Conservation (phyloP, 1,284 basidiomycete genomes). For the Ustanciosporium gigantosporum region DNA sequence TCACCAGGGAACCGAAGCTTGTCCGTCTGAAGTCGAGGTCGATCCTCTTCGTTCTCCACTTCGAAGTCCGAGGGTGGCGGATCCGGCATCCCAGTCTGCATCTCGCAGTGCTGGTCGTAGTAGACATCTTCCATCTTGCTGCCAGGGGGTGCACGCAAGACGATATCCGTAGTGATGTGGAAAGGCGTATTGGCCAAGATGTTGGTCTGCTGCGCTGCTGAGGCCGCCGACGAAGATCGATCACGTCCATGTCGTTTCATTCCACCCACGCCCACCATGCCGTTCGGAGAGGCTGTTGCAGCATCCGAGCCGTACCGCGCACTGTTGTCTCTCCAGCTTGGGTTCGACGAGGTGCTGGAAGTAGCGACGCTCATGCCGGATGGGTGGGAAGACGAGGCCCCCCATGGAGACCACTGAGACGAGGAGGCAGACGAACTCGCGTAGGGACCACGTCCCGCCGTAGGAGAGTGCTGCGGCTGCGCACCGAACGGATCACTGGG, state of each 20-base stretch:
- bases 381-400: conserved; percentile 6
- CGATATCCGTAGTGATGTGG: conserved; percentile 44
- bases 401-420: conserved; percentile 25
- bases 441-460: conserved; percentile 8
- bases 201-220: conserved; percentile 26
- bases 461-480: conserved; percentile 12
- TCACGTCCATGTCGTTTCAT: conserved; percentile 32
- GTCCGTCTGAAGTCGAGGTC: conserved; percentile 40
- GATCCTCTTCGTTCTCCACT: conserved; percentile 36
- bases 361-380: conserved; percentile 7
- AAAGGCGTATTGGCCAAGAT: conserved; percentile 33
- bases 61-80: conserved; percentile 38
- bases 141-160: conserved; percentile 35
- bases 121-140: conserved; percentile 45
- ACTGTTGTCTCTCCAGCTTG: conserved; percentile 19
- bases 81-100: conserved; percentile 28
- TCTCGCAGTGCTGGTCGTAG: conserved; percentile 44
- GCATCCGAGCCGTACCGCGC: conserved; percentile 21
- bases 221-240: conserved; percentile 17
- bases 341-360: neutral
- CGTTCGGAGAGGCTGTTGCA: conserved; percentile 20
- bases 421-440: neutral
- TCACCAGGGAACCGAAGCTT: conserved; percentile 48
- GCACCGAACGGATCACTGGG: conserved; percentile 18
- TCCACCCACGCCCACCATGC: conserved; percentile 7